Evolutionary conservation across 2,329 filamentous ascomycete genomes (phyloP), one percentile per base, ranked within the genome.

Genomic region (Monosporascus sp.): DNA sequence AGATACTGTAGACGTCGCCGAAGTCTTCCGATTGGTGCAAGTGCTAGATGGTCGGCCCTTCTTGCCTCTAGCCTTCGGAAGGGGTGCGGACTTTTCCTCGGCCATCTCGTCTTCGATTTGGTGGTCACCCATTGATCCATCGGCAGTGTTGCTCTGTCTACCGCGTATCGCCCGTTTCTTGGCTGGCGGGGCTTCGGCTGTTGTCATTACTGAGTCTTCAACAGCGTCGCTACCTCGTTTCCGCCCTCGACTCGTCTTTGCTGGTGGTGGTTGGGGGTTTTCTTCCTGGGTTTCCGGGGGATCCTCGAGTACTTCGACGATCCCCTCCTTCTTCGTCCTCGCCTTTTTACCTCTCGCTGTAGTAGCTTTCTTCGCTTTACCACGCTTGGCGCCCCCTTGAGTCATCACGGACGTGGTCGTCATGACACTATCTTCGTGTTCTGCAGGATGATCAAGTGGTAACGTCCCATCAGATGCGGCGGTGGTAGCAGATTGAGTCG

Each of bases 151-250:
- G 55, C 77, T 85, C 50, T 70, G 75, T 39, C 76, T 76, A n/a
- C 69, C 70, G 45, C 75, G 75, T 1, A 77, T 79, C 1, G 78
- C 76, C 45, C 82, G 78, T 66, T 82, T 85, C 67, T 88, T 89
- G 0, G 76, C 63, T 2, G 81, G 78, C 7, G 79, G 79, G 0
- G 71, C 75, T 51, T 80, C 77, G 3, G 70, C 65, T 6, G 70
- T 63, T 25, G 68, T 72, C 44, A 75, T 55, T 1, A 64, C 66
- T 1, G 75, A 72, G 45, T 81, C 75, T 18, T 83, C 77, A 46
- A 84, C 70, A 9, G 80, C 79, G 35, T 83, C 81, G 56, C 84
- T 89, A 4, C 72, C 68, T 55, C 87, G 77, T 67, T 90, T 90
- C 64, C 77, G 83, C 31, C 82, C 83, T 48, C 77, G 73, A 2